These are phyloP conservation scores for Neophaeococcomyces aloes DNA, from an alignment of 2,329 filamentous ascomycete species.

Conservation along the genomic window DNA sequence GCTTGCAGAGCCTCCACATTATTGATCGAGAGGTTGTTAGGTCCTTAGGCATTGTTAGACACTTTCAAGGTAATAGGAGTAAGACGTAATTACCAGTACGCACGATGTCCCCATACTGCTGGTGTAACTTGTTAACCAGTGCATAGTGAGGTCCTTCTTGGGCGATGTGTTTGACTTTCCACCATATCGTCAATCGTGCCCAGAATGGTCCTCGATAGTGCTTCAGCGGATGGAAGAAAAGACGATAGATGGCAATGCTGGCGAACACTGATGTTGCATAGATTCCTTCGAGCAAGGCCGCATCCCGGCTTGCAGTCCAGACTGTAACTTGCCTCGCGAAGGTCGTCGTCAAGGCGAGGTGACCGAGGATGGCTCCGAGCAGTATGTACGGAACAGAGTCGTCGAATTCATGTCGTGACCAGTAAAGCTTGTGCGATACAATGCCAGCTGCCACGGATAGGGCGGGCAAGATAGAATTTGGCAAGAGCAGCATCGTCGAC, in stretches of 20 bases:
- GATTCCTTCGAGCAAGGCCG: neutral
- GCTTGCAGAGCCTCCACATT: slow-evolving; percentile 24
- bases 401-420: slow-evolving; percentile 2
- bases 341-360: neutral
- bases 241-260: slow-evolving; percentile 22
- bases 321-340: neutral
- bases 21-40: slow-evolving; percentile 15
- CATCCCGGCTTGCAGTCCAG: neutral
- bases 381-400: neutral
- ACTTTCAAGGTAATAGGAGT: neutral
- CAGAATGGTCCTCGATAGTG: slow-evolving; percentile 23
- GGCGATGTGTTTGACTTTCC: slow-evolving; percentile 29
- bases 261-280: slow-evolving; percentile 7
- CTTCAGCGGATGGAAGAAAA: slow-evolving; percentile 21
- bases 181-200: slow-evolving; percentile 23
- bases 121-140: slow-evolving; percentile 23
- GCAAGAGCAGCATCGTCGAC: neutral
- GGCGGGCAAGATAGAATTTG: neutral
- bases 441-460: neutral
- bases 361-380: neutral
- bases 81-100: slow-evolving; percentile 1
- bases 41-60: slow-evolving; percentile 5
- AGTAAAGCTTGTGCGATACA: slow-evolving; percentile 1
- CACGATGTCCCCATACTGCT: slow-evolving; percentile 22
- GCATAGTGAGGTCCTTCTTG: neutral